Base-by-base conservation (phyloP, 441 rosid species). In the Pelargonium myrrhifolium region DNA sequence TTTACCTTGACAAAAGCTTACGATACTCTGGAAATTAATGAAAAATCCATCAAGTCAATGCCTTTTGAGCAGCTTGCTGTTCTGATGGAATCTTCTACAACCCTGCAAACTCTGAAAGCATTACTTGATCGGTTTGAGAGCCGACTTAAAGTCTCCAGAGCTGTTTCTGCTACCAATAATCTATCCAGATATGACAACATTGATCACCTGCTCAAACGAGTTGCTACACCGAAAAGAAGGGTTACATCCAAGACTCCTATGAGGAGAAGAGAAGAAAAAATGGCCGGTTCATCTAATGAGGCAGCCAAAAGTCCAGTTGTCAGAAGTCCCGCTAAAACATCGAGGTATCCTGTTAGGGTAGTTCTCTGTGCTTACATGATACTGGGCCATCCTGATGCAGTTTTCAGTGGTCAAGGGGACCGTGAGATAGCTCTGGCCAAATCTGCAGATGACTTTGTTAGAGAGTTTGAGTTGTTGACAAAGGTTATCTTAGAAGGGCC, bases 321-420 rank as follows among this genome's bases (percentile, higher is more conserved):
- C 0, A 75, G 74, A 77, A 72, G 76, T 74, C 67, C 82, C 8
- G 40, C 40, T 37, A 85, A 82, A 71, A 61, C 74, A 63, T 82
- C 87, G 24, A 86, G 97, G 80, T 94, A 88, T 82, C 93, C 93
- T 9, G 96, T 87, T 58, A 86, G 97, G 81, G 80, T 94, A 62
- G 84, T 84, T 69, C 93, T 94, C 47, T 89, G 92, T 81, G 93
- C 97, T 17, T 91, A 87, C 85, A 91, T 92, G 97, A 88, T 91
- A 71, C 67, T 89, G 66, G 92, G 97, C 35, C 99, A 89, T 81
- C 97, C 97, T 6, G 96, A 91, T 78, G 96, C 93, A n/a, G 99
- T 94, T 67, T 83, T 92, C 68, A 94, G 92, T 61, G 84, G 86
- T 58, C 92, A 76, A 79, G 99, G 97, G 65, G 92, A 85, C 68